Percentiles rank a stretch among this genome's conserved stretches.
Evolutionary conservation across 2,329 filamentous ascomycete genomes (phyloP).

Genomic region (Fusarium sp.): DNA sequence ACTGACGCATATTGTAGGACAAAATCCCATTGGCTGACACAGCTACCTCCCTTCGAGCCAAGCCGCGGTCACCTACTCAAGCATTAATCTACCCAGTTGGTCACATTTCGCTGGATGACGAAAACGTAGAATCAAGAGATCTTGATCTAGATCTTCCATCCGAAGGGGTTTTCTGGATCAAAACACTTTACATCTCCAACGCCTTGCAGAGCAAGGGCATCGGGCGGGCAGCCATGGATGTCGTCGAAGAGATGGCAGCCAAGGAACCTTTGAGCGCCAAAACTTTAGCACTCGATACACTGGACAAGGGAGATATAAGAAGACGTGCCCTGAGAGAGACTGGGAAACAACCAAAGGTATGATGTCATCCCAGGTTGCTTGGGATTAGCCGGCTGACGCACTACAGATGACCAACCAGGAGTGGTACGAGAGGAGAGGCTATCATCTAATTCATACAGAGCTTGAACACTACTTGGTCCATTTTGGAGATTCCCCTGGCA

Average conservation of each 20-base stretch:
- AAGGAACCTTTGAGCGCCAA: constrained; percentile 44
- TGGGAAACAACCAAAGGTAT: constrained; percentile 26
- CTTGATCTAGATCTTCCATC: constrained; percentile 40
- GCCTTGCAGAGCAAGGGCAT: constrained; percentile 47
- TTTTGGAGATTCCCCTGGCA: constrained; percentile 8
- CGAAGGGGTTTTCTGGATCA: constrained; percentile 50
- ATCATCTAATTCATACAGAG: constrained; percentile 43
- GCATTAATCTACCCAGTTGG: constrained; percentile 39
- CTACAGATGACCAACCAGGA: constrained; percentile 47
- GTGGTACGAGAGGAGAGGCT: constrained; percentile 51
- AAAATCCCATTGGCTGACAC: constrained; percentile 36
- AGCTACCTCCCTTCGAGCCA: constrained; percentile 26
- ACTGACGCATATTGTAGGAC: constrained; percentile 22
- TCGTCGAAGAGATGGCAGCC: constrained; percentile 47
- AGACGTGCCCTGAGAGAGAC: constrained; percentile 6
- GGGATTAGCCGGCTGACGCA: background rate
- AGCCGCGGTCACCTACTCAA: constrained; percentile 30
- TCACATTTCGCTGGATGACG: constrained; percentile 46
- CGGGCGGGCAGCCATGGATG: constrained; percentile 51
- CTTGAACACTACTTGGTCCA: constrained; percentile 1
- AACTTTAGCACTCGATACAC: constrained; percentile 48
- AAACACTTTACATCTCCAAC: constrained; percentile 48
- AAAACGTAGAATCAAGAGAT: constrained; percentile 23
- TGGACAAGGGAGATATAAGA: constrained; percentile 43
- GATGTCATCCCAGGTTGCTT: background rate